phyloP scores from a whole-genome alignment of 352 stramenopile genomes.

The Plasmopara viticola region DNA sequence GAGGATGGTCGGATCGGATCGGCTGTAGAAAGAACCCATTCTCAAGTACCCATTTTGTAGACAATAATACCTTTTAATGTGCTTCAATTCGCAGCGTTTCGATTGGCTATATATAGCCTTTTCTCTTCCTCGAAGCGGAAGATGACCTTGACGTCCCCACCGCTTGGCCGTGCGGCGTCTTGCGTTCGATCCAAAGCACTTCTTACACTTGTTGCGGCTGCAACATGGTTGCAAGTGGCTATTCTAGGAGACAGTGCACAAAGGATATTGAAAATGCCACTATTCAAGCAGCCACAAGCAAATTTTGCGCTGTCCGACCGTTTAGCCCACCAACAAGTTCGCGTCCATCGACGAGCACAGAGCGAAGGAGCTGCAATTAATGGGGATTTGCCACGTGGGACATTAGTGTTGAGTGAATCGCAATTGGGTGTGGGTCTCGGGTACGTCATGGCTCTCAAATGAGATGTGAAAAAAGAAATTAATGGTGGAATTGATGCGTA shows the following conservation, averaged over 20 bases:
- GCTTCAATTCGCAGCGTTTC: not conserved
- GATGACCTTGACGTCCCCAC: too few relatives aligned
- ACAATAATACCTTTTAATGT: too few relatives aligned
- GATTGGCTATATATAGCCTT: not conserved
- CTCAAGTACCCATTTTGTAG: too few relatives aligned
- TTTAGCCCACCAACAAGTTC: slow-evolving; percentile 38
- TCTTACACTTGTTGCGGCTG: not conserved
- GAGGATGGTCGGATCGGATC: slow-evolving; percentile 31
- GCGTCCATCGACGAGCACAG: slow-evolving; percentile 35
- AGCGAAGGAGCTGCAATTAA: slow-evolving; percentile 5
- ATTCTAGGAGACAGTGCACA: too few relatives aligned
- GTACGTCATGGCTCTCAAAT: slow-evolving; percentile 18
- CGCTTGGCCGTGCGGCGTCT: too few relatives aligned
- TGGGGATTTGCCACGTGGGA: slow-evolving; percentile 16
- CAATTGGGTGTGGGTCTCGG: slow-evolving; percentile 63
- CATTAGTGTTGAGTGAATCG: slow-evolving; percentile 51
- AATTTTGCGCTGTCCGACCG: slow-evolving; percentile 5
- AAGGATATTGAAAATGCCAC: slow-evolving; percentile 17
- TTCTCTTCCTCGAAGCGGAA: too few relatives aligned
- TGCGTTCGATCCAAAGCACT: not conserved
- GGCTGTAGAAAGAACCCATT: slow-evolving; percentile 25
- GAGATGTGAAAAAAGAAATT: not conserved
- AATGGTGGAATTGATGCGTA: slow-evolving; percentile 7
- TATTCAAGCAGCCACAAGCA: slow-evolving; percentile 16
- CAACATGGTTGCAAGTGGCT: too few relatives aligned